Evolutionary conservation across 768 basidiomycete genomes (phyloP).

Genomic region (Leccinum olivaceopallidum): DNA sequence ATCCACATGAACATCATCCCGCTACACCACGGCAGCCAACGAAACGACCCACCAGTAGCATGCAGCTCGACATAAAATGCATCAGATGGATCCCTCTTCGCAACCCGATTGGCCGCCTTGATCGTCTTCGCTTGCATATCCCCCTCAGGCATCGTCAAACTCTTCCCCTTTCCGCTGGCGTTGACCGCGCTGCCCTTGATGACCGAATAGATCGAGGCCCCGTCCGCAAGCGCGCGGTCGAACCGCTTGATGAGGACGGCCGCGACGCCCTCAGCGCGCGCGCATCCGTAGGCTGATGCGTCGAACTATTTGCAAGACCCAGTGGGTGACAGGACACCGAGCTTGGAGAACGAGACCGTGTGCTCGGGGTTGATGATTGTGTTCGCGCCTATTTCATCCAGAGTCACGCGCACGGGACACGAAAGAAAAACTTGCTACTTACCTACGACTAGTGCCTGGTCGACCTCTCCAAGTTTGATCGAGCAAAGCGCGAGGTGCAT

Average conservation of each 20-base stretch:
- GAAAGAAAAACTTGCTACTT: neutral
- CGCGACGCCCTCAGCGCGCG: conserved; percentile 30
- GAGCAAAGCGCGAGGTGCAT: conserved; percentile 50
- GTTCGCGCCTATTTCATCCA: conserved; percentile 23
- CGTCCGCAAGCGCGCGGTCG: conserved; percentile 32
- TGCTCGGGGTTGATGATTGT: conserved; percentile 31
- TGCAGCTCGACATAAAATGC: conserved; percentile 53
- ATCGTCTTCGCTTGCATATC: conserved; percentile 36
- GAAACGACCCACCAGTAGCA: conserved; percentile 38
- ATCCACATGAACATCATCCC: neutral
- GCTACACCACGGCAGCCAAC: neutral
- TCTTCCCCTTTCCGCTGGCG: conserved; percentile 34
- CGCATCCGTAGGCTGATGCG: conserved; percentile 34
- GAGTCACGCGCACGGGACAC: neutral
- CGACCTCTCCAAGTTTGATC: conserved; percentile 44
- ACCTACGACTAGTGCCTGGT: conserved; percentile 44
- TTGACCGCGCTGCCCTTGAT: conserved; percentile 36
- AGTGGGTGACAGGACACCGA: conserved; percentile 36
- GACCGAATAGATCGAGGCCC: conserved; percentile 32
- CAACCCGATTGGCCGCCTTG: conserved; percentile 31
- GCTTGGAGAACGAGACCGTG: conserved; percentile 28
- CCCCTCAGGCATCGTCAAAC: conserved; percentile 37
- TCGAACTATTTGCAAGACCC: conserved; percentile 36
- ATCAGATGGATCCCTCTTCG: conserved; percentile 35
- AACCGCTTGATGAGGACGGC: conserved; percentile 37